Percentiles rank a stretch among this genome's conserved stretches.
phyloP scores from a whole-genome alignment of 441 rosid species.

The Corymbia calophylla region DNA sequence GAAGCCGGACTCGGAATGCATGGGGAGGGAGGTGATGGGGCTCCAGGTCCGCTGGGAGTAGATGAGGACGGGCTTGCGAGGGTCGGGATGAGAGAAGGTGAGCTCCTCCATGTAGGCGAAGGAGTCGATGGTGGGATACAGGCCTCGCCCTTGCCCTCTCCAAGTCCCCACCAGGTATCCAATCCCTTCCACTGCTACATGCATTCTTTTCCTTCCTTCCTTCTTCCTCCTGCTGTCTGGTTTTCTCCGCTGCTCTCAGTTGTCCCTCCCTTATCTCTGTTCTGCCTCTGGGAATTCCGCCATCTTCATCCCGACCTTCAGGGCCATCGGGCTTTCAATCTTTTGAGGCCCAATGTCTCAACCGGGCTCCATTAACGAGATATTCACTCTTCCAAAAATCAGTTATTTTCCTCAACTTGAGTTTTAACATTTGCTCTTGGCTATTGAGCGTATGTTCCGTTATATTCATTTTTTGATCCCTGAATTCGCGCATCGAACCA shows the following conservation, averaged over 20 bases:
- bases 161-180: slow-evolving; percentile 61
- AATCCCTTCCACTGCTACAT: slow-evolving; percentile 47
- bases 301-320: background rate
- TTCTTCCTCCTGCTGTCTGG: background rate
- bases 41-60: slow-evolving; percentile 74
- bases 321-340: background rate
- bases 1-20: slow-evolving; percentile 79
- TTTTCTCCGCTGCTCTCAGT: background rate
- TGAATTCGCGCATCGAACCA: background rate
- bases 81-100: slow-evolving; percentile 45
- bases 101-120: slow-evolving; percentile 73
- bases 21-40: slow-evolving; percentile 50
- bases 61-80: slow-evolving; percentile 59
- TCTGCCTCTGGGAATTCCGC: background rate
- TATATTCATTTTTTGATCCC: background rate
- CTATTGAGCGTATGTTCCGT: background rate
- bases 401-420: background rate
- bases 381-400: background rate
- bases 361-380: background rate
- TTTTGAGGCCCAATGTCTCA: background rate
- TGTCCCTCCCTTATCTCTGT: background rate
- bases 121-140: slow-evolving; percentile 51
- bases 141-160: slow-evolving; percentile 70
- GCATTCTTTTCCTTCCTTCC: background rate
- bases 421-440: background rate